Conservation (phyloP, 768 basidiomycete genomes). For the Lactarius quietus region DNA sequence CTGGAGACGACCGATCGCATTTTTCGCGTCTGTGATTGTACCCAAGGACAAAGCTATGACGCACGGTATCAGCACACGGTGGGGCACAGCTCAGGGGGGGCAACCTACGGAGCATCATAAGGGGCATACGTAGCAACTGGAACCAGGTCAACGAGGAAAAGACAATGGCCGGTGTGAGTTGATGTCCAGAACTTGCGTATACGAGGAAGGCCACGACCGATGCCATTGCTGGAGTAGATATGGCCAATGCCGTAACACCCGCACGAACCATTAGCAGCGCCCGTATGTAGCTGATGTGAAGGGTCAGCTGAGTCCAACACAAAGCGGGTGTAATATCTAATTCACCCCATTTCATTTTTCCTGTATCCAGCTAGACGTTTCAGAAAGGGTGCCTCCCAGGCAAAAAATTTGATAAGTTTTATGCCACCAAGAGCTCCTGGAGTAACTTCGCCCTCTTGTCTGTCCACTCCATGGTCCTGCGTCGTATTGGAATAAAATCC, state of each 20-base stretch:
- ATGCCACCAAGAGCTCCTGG: slow-evolving; percentile 87
- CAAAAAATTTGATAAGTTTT: slow-evolving; percentile 90
- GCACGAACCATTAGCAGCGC: slow-evolving; percentile 62
- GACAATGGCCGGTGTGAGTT: slow-evolving; percentile 63
- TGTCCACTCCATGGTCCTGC: slow-evolving; percentile 81
- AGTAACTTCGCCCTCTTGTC: slow-evolving; percentile 87
- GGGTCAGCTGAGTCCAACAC: slow-evolving; percentile 7
- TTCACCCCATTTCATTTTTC: slow-evolving; percentile 58
- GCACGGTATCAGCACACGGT: not conserved
- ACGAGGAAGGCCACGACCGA: slow-evolving; percentile 75
- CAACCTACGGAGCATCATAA: slow-evolving; percentile 61
- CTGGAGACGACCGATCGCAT: slow-evolving; percentile 72
- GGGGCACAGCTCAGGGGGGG: not conserved
- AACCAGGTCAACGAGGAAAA: slow-evolving; percentile 87
- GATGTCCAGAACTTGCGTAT: slow-evolving; percentile 70
- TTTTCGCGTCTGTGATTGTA: slow-evolving; percentile 76
- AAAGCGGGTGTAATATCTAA: not conserved
- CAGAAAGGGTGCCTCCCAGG: slow-evolving; percentile 83
- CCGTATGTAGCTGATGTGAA: slow-evolving; percentile 51
- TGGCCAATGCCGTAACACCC: slow-evolving; percentile 61
- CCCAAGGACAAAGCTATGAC: slow-evolving; percentile 61
- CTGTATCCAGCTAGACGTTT: slow-evolving; percentile 68
- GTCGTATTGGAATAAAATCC: slow-evolving; percentile 63
- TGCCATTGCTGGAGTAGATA: slow-evolving; percentile 73
- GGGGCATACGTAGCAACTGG: slow-evolving; percentile 74